These are phyloP conservation scores for Areca catechu DNA, from an alignment of 176 grass and related monocot species.

Conservation along the genomic window DNA sequence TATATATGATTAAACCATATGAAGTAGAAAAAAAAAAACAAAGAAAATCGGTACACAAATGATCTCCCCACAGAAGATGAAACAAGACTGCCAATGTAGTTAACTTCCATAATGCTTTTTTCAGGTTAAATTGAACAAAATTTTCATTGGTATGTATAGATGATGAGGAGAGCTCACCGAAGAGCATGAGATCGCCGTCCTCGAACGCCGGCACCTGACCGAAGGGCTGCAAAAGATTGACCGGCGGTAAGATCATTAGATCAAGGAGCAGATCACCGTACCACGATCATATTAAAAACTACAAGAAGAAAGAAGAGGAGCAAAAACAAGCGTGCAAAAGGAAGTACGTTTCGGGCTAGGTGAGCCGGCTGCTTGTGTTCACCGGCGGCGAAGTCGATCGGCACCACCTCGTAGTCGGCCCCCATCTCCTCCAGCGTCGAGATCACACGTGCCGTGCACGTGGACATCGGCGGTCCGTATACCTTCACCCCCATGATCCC, in stretches of 20 bases:
- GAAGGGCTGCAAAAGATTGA: constrained; percentile 35
- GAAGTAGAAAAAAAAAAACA: too few relatives aligned
- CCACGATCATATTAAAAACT: too few relatives aligned
- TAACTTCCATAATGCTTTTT: too few relatives aligned
- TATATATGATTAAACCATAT: too few relatives aligned
- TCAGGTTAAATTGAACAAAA: too few relatives aligned
- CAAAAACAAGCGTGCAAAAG: too few relatives aligned
- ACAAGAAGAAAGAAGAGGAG: too few relatives aligned
- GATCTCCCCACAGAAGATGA: too few relatives aligned
- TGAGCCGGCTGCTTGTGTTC: constrained; percentile 16
- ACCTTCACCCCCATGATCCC: background rate
- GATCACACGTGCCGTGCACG: background rate
- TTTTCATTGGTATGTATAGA: background rate
- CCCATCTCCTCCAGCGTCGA: background rate
- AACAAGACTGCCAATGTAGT: too few relatives aligned
- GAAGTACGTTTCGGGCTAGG: background rate
- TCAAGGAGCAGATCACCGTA: too few relatives aligned
- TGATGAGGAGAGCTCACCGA: constrained; percentile 8
- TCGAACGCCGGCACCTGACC: constrained; percentile 56
- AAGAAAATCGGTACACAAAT: too few relatives aligned
- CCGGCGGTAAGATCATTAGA: too few relatives aligned
- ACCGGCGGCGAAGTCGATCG: background rate
- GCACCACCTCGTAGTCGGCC: background rate
- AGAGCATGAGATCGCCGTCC: constrained; percentile 50
- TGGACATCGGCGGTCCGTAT: background rate